phyloP scores from a whole-genome alignment of 129 eudicot genomes.

The Flaveria brownii region DNA sequence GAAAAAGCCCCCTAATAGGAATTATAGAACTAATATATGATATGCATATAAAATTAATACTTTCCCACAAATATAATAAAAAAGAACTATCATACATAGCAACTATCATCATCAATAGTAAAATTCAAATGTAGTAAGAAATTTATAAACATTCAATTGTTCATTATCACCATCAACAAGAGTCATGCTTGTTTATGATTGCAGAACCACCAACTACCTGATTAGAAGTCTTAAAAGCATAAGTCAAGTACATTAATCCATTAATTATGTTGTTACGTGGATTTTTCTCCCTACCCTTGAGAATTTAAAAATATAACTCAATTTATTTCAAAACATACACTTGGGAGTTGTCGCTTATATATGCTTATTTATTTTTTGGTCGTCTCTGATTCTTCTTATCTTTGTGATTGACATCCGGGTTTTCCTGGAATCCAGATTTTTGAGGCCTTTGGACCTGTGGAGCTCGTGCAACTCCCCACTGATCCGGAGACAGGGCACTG shows the following conservation, averaged over 20 bases:
- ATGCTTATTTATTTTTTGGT: not conserved
- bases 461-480: constrained; percentile 84
- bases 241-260: not conserved
- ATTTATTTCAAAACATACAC: not conserved
- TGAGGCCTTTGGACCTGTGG: constrained; percentile 94
- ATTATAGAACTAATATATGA: too few species aligned
- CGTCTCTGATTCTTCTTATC: not conserved
- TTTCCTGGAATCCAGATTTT: constrained; percentile 48
- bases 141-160: too few species aligned
- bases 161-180: too few species aligned
- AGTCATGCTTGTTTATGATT: not conserved
- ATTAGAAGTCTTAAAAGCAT: not conserved
- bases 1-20: too few species aligned
- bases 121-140: too few species aligned
- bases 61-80: too few species aligned
- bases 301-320: not conserved
- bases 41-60: too few species aligned
- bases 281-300: not conserved
- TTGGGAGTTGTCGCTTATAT: not conserved
- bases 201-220: not conserved
- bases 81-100: too few species aligned
- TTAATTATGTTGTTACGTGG: not conserved
- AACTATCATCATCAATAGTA: too few species aligned
- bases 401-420: not conserved
- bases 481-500: constrained; percentile 92